phyloP scores from a whole-genome alignment of 2,329 filamentous ascomycete species.

The Gnomoniopsis sp. region DNA sequence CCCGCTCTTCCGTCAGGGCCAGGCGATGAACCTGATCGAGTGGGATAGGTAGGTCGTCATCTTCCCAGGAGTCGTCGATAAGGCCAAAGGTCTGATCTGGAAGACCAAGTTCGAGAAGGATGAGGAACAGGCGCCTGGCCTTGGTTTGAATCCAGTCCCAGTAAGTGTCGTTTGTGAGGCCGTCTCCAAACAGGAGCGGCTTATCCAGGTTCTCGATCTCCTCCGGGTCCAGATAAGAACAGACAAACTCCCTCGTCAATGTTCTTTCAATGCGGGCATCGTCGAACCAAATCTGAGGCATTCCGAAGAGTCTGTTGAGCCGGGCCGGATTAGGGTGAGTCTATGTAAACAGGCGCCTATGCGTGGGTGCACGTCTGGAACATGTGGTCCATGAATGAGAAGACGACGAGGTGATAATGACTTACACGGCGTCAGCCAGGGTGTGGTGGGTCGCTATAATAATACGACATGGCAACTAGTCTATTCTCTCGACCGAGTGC shows the following conservation, averaged over 20 bases:
- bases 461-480: no score
- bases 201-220: conserved; percentile 61
- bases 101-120: conserved; percentile 65
- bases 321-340: no score
- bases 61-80: conserved; percentile 74
- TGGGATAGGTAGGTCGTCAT: conserved; percentile 68
- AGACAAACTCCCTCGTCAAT: conserved; percentile 66
- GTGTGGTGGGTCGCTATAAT: no score
- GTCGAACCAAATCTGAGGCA: conserved; percentile 59
- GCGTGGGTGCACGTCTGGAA: no score
- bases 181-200: conserved; percentile 65
- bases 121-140: conserved; percentile 67
- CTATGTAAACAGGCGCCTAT: no score
- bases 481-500: no score
- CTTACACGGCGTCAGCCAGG: no score
- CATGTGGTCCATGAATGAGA: no score
- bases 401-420: no score
- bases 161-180: conserved; percentile 69
- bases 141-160: conserved; percentile 73
- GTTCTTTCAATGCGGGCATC: conserved; percentile 65
- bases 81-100: conserved; percentile 72
- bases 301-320: no score
- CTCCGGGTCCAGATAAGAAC: conserved; percentile 59
- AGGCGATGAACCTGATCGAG: conserved; percentile 63
- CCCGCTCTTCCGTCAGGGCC: conserved; percentile 53